These are phyloP conservation scores for Penicillium sp. DNA, from an alignment of 2,329 filamentous ascomycete genomes.

Conservation along the genomic window DNA sequence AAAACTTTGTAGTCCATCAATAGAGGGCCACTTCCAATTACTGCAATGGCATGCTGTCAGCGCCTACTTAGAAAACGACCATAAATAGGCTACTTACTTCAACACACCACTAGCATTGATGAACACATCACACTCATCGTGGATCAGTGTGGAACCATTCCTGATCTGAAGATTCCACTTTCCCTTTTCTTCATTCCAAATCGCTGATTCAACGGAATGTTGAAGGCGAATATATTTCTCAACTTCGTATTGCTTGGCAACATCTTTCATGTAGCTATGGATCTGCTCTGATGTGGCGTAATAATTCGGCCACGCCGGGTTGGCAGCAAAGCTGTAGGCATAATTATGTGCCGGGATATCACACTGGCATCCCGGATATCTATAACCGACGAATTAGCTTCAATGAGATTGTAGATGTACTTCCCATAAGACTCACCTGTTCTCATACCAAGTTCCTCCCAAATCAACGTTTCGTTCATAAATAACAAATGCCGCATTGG, in stretches of 20 bases:
- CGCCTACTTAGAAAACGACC: too few relatives aligned
- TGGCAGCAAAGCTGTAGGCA: conserved; percentile 44
- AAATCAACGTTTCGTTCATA: conserved; percentile 24
- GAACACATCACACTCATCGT: conserved; percentile 27
- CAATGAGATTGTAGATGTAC: too few relatives aligned
- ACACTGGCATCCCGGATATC: conserved; percentile 40
- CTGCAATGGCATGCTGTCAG: conserved; percentile 9
- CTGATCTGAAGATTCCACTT: conserved; percentile 13
- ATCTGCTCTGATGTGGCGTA: conserved; percentile 43
- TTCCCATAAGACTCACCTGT: conserved; percentile 4
- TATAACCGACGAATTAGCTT: neutral
- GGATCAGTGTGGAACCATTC: neutral
- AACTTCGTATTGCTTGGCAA: conserved; percentile 41
- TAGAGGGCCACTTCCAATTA: conserved; percentile 23
- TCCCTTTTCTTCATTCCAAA: conserved; percentile 34
- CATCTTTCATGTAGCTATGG: conserved; percentile 43
- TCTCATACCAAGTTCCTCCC: conserved; percentile 36
- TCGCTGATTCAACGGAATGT: conserved; percentile 19
- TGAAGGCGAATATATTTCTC: conserved; percentile 37
- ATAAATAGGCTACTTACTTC: neutral
- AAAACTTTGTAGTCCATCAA: conserved; percentile 29
- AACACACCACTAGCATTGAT: conserved; percentile 27
- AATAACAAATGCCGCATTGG: neutral
- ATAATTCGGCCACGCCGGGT: conserved; percentile 44
- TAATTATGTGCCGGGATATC: conserved; percentile 37